Evolutionary conservation across 768 basidiomycete species (phyloP).

Genomic region (Strobilomyces confusus): DNA sequence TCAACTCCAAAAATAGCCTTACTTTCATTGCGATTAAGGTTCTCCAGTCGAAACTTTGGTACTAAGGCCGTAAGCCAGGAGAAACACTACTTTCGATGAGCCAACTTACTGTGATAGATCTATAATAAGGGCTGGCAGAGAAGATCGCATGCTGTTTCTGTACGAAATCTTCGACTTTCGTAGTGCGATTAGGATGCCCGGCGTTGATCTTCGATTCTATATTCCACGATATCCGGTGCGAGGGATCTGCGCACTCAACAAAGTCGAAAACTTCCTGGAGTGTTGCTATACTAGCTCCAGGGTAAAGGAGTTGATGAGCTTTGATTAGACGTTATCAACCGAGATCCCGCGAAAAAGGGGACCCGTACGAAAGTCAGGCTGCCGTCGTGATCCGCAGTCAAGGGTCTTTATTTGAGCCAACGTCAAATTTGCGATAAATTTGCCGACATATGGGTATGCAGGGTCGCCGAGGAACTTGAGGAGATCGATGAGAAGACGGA

Average conservation of each 20-base stretch:
- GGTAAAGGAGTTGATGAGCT: slow-evolving; percentile 65
- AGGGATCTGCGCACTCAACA: slow-evolving; percentile 65
- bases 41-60: slow-evolving; percentile 82
- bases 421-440: slow-evolving; percentile 72
- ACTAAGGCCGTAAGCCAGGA: slow-evolving; percentile 37
- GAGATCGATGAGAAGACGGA: slow-evolving; percentile 1
- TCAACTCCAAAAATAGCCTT: neutral
- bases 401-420: slow-evolving; percentile 75
- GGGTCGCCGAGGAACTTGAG: slow-evolving; percentile 53
- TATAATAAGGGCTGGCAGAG: slow-evolving; percentile 52
- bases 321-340: slow-evolving; percentile 1
- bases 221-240: slow-evolving; percentile 62
- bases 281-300: slow-evolving; percentile 69
- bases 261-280: slow-evolving; percentile 73
- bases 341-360: neutral
- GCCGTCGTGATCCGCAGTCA: slow-evolving; percentile 73
- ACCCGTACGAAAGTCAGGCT: slow-evolving; percentile 51
- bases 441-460: slow-evolving; percentile 71
- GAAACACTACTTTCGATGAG: neutral
- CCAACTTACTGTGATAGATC: slow-evolving; percentile 56
- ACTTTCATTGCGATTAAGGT: slow-evolving; percentile 72
- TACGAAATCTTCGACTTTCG: slow-evolving; percentile 57
- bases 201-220: slow-evolving; percentile 77
- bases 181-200: slow-evolving; percentile 47
- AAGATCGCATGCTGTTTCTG: slow-evolving; percentile 57